Base-by-base conservation (phyloP, 106 monocot species). In the Posidonia australis region DNA sequence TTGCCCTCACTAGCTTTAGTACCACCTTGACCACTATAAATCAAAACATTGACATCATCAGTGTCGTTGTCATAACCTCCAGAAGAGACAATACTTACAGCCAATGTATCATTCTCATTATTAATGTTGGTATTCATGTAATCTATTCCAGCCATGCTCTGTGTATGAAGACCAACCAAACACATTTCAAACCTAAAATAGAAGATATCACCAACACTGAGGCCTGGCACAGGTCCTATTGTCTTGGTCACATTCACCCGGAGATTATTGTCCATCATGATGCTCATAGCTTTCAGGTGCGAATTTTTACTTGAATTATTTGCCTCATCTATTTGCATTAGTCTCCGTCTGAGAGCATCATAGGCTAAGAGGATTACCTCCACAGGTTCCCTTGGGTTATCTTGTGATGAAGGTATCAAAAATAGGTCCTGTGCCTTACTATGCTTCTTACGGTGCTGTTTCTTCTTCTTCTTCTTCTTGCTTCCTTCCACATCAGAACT, bases 11-110 rank as follows among this genome's bases (percentile, higher is more conserved):
- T 58, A 24, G 61, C 58, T 36, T 44, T 48, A 30, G 22, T 61
- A 41, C 84, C 84, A 51, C 92, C 92, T 24, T 87, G 81, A 18
- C 93, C 93, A 26, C 54, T 84, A 29, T 92, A 92, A 64, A 91
- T 44, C 67, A 91, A 72, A 0, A 67, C 21, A 68, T 92, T 70
- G 5, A 54, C 31, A 66, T 80, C 77, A 21, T 71, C 72, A 24
- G 82, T 79, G 1, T 82, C 80, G 46, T 92, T 81, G 19, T 84
- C 87, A 67, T 92, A 92, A 14, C 72, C 82, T n/a, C 92, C 92
- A 21, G 87, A 75, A 28, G 87, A 77, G 25, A 87, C 92, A 20
- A 92, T 67, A 62, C 92, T 82, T 45, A 88, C 62, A 0, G 92
- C 92, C 30, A 80, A 70, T 22, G 80, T 62, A 11, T 92, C 92